Conservation (phyloP, 495 filamentous ascomycete genomes). For the Penicillium fimorum region DNA sequence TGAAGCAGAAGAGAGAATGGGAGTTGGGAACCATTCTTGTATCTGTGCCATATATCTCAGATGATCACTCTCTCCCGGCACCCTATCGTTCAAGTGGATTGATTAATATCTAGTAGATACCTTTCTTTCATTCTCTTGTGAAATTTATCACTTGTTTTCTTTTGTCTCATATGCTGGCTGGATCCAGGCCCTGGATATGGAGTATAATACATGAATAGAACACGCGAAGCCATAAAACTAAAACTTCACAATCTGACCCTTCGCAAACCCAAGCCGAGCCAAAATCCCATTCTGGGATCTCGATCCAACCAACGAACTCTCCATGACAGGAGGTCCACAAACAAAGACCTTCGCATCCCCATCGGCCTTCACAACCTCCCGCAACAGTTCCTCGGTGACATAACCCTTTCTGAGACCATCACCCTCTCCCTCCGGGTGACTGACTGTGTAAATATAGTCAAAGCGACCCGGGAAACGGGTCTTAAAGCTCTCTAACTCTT, state of each 20-base stretch:
- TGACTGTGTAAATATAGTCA: slow-evolving; percentile 58
- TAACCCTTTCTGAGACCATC: slow-evolving; percentile 50
- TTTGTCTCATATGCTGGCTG: background rate
- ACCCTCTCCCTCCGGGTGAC: slow-evolving; percentile 36
- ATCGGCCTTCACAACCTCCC: slow-evolving; percentile 41
- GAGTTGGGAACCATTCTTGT: background rate
- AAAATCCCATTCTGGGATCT: slow-evolving; percentile 41
- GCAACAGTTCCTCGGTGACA: slow-evolving; percentile 55
- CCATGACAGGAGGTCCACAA: slow-evolving; percentile 65
- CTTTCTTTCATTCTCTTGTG: background rate
- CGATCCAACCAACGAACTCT: slow-evolving; percentile 52
- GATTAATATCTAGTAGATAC: background rate
- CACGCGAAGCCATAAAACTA: slow-evolving; percentile 19
- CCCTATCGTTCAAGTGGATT: background rate
- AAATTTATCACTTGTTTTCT: background rate
- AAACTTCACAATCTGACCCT: slow-evolving; percentile 56
- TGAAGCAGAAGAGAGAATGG: background rate
- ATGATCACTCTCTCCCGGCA: too few relatives aligned
- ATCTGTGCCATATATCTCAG: background rate
- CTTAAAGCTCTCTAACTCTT: slow-evolving; percentile 55
- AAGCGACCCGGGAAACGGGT: slow-evolving; percentile 56
- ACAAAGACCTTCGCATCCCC: slow-evolving; percentile 60
- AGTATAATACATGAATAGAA: background rate
- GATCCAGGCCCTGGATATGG: background rate
- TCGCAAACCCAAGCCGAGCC: slow-evolving; percentile 50